Percentiles rank a stretch among this genome's conserved stretches.
Evolutionary conservation across 257 asterid species (phyloP).

Genomic region (Solanum medicagineum): DNA sequence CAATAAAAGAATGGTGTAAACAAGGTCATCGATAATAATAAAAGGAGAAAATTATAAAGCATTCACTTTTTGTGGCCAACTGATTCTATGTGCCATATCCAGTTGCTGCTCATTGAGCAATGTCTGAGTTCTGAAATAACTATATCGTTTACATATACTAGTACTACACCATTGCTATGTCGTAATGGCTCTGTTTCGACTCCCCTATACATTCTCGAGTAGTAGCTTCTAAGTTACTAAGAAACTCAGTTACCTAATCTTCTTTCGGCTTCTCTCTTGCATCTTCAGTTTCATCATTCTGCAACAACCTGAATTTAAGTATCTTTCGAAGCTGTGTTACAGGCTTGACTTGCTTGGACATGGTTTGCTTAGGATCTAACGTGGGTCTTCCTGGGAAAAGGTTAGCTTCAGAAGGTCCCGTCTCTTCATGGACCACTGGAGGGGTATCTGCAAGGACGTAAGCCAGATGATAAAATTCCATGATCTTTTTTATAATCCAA

Average conservation of each 20-base stretch:
- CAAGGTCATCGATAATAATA: neutral
- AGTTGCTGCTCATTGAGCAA: neutral
- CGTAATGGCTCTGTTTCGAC: neutral
- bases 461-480: neutral
- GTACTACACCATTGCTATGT: neutral
- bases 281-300: constrained; percentile 21
- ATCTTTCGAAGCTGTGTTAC: constrained; percentile 44
- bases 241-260: neutral
- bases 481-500: neutral
- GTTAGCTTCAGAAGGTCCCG: constrained; percentile 52
- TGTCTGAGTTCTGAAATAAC: neutral
- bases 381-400: constrained; percentile 28
- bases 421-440: constrained; percentile 30
- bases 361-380: constrained; percentile 26
- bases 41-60: neutral
- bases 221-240: neutral
- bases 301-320: constrained; percentile 46
- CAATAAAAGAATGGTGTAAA: neutral
- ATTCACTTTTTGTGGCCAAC: neutral
- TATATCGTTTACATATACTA: neutral
- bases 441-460: constrained; percentile 25
- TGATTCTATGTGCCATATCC: neutral
- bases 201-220: neutral
- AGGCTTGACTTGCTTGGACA: constrained; percentile 44
- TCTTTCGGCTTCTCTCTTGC: neutral